phyloP scores from a whole-genome alignment of 2,329 filamentous ascomycete species.

The Fusarium pilosicola region DNA sequence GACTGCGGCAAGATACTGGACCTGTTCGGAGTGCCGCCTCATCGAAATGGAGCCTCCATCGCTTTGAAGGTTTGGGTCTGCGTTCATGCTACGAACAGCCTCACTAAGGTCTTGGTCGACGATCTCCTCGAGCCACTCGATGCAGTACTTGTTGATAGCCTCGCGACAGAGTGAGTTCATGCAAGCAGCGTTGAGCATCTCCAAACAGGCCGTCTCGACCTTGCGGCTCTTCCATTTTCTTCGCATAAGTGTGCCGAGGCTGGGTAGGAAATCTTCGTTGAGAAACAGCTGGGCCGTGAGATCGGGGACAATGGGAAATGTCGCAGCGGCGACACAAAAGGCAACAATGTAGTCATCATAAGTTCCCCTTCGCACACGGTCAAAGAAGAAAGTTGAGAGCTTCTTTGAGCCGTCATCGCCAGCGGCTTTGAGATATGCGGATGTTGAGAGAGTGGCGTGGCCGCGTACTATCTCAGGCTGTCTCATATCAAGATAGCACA shows the following conservation, averaged over 20 bases:
- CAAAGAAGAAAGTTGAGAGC: slow-evolving; percentile 79
- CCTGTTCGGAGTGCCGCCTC: slow-evolving; percentile 68
- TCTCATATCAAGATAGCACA: slow-evolving; percentile 88
- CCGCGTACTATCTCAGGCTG: slow-evolving; percentile 77
- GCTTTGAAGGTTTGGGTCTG: slow-evolving; percentile 67
- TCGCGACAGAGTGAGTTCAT: slow-evolving; percentile 85
- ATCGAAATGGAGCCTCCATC: slow-evolving; percentile 68
- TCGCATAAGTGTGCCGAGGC: slow-evolving; percentile 79
- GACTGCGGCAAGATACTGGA: slow-evolving; percentile 75
- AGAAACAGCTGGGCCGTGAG: slow-evolving; percentile 83
- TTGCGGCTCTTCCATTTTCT: slow-evolving; percentile 85
- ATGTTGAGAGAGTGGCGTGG: slow-evolving; percentile 83
- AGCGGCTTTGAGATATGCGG: slow-evolving; percentile 84
- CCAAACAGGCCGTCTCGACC: slow-evolving; percentile 86
- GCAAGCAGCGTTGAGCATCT: slow-evolving; percentile 91
- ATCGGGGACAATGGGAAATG: slow-evolving; percentile 86
- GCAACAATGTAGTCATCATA: slow-evolving; percentile 91
- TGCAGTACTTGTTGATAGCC: slow-evolving; percentile 84
- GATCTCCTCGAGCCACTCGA: slow-evolving; percentile 86
- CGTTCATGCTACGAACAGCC: slow-evolving; percentile 59
- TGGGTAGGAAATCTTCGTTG: slow-evolving; percentile 84
- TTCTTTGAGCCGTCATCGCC: slow-evolving; percentile 75
- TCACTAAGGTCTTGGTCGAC: slow-evolving; percentile 76
- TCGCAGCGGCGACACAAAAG: slow-evolving; percentile 88
- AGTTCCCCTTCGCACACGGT: slow-evolving; percentile 75